These are phyloP conservation scores for Chalaropsis ovoidea DNA, from an alignment of 2,329 filamentous ascomycete genomes.

Conservation along the genomic window DNA sequence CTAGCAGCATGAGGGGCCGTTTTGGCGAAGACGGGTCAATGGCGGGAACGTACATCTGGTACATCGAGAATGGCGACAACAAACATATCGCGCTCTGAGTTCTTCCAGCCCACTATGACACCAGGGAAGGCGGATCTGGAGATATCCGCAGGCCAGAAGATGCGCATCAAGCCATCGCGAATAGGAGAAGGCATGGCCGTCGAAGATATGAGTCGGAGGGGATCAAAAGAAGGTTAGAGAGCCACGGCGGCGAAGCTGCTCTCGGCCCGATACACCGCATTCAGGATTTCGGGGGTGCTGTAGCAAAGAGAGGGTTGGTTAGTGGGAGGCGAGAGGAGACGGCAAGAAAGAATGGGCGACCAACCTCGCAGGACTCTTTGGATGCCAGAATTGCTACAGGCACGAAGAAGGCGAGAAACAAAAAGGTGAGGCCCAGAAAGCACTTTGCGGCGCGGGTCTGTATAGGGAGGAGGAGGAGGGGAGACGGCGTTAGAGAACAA, in stretches of 20 bases:
- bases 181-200: slow-evolving; percentile 50
- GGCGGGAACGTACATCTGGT: slow-evolving; percentile 58
- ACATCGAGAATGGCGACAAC: slow-evolving; percentile 83
- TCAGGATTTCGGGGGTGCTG: slow-evolving; percentile 73
- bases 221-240: slow-evolving; percentile 59
- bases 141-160: slow-evolving; percentile 95
- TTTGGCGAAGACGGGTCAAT: background rate
- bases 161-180: slow-evolving; percentile 84
- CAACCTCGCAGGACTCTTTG: slow-evolving; percentile 69
- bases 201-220: slow-evolving; percentile 27
- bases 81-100: slow-evolving; percentile 81
- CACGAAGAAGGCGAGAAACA: slow-evolving; percentile 76
- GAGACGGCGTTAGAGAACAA: slow-evolving; percentile 16
- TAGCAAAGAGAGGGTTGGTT: slow-evolving; percentile 16
- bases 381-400: slow-evolving; percentile 75
- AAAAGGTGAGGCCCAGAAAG: slow-evolving; percentile 56
- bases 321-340: background rate
- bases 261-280: slow-evolving; percentile 81
- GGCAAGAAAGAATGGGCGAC: slow-evolving; percentile 28
- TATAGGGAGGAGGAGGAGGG: background rate
- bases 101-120: slow-evolving; percentile 90
- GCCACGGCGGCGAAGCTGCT: slow-evolving; percentile 85
- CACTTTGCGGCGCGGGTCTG: slow-evolving; percentile 25
- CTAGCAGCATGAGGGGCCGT: background rate
- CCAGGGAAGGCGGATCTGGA: slow-evolving; percentile 61